Base-by-base conservation (phyloP, 768 basidiomycete species). In the Artomyces pyxidatus region DNA sequence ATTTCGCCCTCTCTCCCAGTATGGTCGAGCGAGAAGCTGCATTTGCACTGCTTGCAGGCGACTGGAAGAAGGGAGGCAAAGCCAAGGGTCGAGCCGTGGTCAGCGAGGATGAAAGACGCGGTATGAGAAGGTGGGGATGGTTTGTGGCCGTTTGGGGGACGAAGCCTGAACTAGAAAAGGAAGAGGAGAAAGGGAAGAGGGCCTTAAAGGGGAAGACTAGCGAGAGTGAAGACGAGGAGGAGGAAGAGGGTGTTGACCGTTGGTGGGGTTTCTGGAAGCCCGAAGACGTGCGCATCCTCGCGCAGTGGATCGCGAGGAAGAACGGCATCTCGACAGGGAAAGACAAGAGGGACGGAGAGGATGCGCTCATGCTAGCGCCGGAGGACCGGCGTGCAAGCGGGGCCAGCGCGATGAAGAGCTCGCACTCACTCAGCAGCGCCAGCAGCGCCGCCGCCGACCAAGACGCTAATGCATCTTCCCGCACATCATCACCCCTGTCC, bases 191-290 rank as follows among this genome's bases (percentile, higher is more conserved):
- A 2, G 57, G 56, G 39, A 63, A 58, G 42, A n/a, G n/a, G n/a
- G n/a, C n/a, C n/a, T n/a, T n/a, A n/a, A 58, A 58, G 49, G 55
- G 53, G 23, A 43, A 49, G 8, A 42, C 50, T 19, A 54, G 64
- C 6, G 62, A 68, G 8, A 50, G 53, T 10, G 55, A 54, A 2
- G 68, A 65, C 9, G 60, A 61, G 3, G 59, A 62, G 5, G 61
- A 61, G 10, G 65, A 68, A 0, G 68, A 66, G 4, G 73, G 73
- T 2, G 63, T 67, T 3, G 75, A 80, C 46, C 68, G 66, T n/a
- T 90, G 88, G 88, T 88, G 86, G 84, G 83, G 74, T 11, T 81
- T 89, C 64, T 76, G 72, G 68, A 71, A 84, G 8, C 77, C 80
- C 1, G 66, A 66, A 30, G 85, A 88, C 50, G 80, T 90, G 50